Evolutionary conservation across 495 filamentous ascomycete species (phyloP), one percentile per base, ranked within the genome.

Genomic region (Bacidia gigantensis): DNA sequence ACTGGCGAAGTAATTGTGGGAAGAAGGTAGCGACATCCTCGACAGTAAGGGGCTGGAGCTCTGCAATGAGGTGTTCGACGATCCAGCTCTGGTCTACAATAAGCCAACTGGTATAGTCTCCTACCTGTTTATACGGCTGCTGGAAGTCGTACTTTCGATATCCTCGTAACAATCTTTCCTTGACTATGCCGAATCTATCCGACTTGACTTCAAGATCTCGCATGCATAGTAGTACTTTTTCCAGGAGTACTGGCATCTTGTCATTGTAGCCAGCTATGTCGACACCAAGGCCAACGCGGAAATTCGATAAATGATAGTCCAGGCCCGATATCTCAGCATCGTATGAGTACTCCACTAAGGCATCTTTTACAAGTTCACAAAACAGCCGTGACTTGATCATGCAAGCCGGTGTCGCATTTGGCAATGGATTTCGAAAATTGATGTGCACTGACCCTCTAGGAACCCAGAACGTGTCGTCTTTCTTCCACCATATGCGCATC

Each of bases 401-500:
- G 48, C 81, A 88, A 41, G 81, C 79, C 2, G 92, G 86, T 3
- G 84, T 89, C 1, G 85, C 76, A 64, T 79, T 81, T 21, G 82
- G 77, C 29, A 94, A 62, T 3, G 88, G 84, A 51, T 84, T 95
- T 54, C 85, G 78, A 56, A 93, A 74, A 46, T 79, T 84, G 39
- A 95, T 75, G 58, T 87, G 76, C 14, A 96, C 64, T 56, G 84
- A 95, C 0, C 82, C 92, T 65, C 95, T 96, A 1, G 92, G 92
- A 2, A 99, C 92, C 92, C 92, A 99, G 69, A 96, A 99, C 0
- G 80, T 86, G 59, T 99, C 92, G 58, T 99, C 92, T 67, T 97
- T 97, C 75, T 99, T 99, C 68, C 79, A 96, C 92, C 92, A 99
- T n/a, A 86, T 80, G 26, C 92, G 81, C 1, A 84, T 79, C 7